Evolutionary conservation across 495 filamentous ascomycete genomes (phyloP), one percentile per base, ranked within the genome.

Genomic region (Rusavskia elegans): DNA sequence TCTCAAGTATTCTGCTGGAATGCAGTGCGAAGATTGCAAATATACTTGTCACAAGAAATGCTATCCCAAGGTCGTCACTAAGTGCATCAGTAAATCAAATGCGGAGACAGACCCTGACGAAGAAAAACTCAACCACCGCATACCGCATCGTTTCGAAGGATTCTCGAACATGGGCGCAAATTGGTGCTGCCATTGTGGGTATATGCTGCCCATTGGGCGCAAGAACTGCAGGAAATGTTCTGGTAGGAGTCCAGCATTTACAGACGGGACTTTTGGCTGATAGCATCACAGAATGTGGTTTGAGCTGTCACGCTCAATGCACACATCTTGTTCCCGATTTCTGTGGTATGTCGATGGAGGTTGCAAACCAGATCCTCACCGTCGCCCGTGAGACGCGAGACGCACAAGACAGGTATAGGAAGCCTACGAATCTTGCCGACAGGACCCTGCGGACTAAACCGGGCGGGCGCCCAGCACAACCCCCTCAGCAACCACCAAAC

Each of bases 21-120:
- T 97, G 90, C 92, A 99, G 70, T 99, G 92, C 65, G 84, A 90
- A 54, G 92, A 99, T 68, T 99, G 92, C 87, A 97, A 96, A 68
- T 96, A 95, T 63, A 97, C 92, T 20, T 97, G 93, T 66, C 92
- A 99, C 66, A 87, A 85, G 63, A 95, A 94, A 66, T 99, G 92
- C 65, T 97, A 95, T 62, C 70, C 74, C 11, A 93, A 89, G 64
- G 92, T 99, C n/a, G 93, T 99, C 61, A 97, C 92, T 51, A 99
- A 99, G 66, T 99, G 92, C 71, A 99, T 99, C 68, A 96, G 89
- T 70, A 96, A 97, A 67, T 94, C 90, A 46, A 99, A 97, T 64
- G 87, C 90, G 55, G 92, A 97, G 65, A 92, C 85, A 20, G 93
- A 97, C 66, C 92, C 92, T 16, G 92, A 97, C 66, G 92, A 99